phyloP scores from a whole-genome alignment of 495 filamentous ascomycete genomes.

The Penicillium arizonense region DNA sequence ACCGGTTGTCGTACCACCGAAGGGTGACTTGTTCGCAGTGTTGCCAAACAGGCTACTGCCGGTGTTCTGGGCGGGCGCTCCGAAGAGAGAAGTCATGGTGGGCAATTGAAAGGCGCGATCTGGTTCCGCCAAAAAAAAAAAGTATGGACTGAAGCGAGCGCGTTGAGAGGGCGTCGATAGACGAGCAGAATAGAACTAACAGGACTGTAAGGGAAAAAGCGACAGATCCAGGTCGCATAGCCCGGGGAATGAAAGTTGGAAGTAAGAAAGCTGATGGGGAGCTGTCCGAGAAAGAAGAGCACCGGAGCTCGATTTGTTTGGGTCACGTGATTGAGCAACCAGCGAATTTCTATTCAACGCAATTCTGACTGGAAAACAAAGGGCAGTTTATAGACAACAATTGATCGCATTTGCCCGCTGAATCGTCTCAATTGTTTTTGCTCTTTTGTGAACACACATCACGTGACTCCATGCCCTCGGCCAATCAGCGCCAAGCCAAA shows the following conservation, averaged over 20 bases:
- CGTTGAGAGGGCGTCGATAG: not conserved
- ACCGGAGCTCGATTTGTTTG: conserved; percentile 27
- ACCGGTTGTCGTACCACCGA: conserved; percentile 27
- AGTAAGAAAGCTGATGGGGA: conserved; percentile 20
- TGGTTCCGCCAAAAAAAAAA: conserved; percentile 21
- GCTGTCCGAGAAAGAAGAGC: conserved; percentile 22
- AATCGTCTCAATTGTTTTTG: not conserved
- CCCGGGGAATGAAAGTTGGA: conserved; percentile 4
- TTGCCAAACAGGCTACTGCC: conserved; percentile 30
- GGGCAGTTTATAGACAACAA: too few relatives aligned
- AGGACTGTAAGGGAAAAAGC: not conserved
- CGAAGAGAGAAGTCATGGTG: conserved; percentile 43
- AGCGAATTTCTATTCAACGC: not conserved
- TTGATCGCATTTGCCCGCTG: too few relatives aligned
- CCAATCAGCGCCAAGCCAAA: conserved; percentile 34
- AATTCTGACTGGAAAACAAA: too few relatives aligned
- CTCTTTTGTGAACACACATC: not conserved
- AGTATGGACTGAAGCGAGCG: conserved; percentile 3
- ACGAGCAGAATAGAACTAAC: not conserved
- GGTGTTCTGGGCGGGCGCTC: conserved; percentile 24
- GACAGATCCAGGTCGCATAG: conserved; percentile 11
- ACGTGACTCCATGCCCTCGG: conserved; percentile 12
- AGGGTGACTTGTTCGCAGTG: conserved; percentile 34
- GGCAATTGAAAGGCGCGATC: conserved; percentile 16
- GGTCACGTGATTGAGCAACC: conserved; percentile 25